phyloP scores from a whole-genome alignment of 768 basidiomycete species.

The Tulasnella calospora region DNA sequence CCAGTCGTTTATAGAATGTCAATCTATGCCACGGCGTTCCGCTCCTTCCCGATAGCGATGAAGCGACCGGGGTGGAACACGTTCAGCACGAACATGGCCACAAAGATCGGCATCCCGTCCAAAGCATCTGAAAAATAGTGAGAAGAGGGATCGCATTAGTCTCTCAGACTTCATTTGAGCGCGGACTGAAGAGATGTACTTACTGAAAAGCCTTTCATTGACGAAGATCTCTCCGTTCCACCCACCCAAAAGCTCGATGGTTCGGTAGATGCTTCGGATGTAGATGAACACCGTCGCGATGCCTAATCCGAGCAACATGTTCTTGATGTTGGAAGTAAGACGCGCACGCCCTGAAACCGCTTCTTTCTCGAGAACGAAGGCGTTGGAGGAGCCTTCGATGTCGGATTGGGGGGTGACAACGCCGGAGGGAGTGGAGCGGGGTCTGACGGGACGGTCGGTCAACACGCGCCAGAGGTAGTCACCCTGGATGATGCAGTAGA shows the following conservation, averaged over 20 bases:
- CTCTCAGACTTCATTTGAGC: not conserved
- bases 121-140: conserved; percentile 43
- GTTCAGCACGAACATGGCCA: conserved; percentile 47
- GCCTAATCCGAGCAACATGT: conserved; percentile 32
- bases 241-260: conserved; percentile 24
- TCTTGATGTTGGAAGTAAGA: conserved; percentile 28
- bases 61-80: conserved; percentile 46
- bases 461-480: conserved; percentile 10
- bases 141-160: not conserved
- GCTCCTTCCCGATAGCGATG: conserved; percentile 33
- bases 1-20: no score
- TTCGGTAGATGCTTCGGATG: conserved; percentile 39
- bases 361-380: conserved; percentile 6
- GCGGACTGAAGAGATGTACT: conserved; percentile 27
- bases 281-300: conserved; percentile 42
- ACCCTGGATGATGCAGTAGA: conserved; percentile 19
- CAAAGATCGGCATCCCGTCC: conserved; percentile 47
- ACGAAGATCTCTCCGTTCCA: conserved; percentile 34
- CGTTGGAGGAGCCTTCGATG: conserved; percentile 40
- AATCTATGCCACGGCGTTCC: no score
- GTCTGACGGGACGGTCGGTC: conserved; percentile 27
- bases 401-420: conserved; percentile 41
- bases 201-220: conserved; percentile 49
- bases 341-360: not conserved
- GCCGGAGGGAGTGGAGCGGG: conserved; percentile 44